A percentile compares a stretch with the other conserved stretches of the same genome.
Evolutionary conservation across 1,139 yeast species (phyloP).

Genomic region (Candida gigantensis): DNA sequence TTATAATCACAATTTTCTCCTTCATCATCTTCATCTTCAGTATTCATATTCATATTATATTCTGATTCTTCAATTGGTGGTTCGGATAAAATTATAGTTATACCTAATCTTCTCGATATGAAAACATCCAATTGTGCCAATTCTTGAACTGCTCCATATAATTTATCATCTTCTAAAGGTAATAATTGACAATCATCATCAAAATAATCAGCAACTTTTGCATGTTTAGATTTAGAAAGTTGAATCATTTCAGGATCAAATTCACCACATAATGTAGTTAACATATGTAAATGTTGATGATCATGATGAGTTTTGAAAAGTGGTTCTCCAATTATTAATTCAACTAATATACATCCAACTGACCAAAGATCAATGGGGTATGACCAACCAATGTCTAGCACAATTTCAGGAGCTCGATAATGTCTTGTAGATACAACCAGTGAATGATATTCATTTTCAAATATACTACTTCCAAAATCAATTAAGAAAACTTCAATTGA

Average conservation of each 20-base stretch:
- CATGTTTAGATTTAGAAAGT: slow-evolving; percentile 35
- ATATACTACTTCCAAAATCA: slow-evolving; percentile 95
- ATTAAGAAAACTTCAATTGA: slow-evolving; percentile 86
- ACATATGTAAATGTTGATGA: slow-evolving; percentile 90
- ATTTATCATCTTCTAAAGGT: slow-evolving; percentile 28
- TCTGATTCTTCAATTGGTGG: slow-evolving; percentile 46
- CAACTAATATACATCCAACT: slow-evolving; percentile 89
- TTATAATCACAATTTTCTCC: neutral
- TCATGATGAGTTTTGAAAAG: slow-evolving; percentile 94
- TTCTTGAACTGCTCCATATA: slow-evolving; percentile 53
- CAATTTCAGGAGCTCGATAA: slow-evolving; percentile 96
- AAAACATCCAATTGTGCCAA: slow-evolving; percentile 54
- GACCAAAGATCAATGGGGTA: slow-evolving; percentile 97
- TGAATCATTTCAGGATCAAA: slow-evolving; percentile 43
- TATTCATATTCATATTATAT: slow-evolving; percentile 46
- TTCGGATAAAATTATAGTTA: slow-evolving; percentile 42
- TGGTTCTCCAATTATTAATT: slow-evolving; percentile 93
- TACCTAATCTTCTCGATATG: slow-evolving; percentile 38
- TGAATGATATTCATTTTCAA: slow-evolving; percentile 91
- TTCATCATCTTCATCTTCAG: slow-evolving; percentile 29
- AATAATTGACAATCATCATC: slow-evolving; percentile 31
- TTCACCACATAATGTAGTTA: slow-evolving; percentile 58
- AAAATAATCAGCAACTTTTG: slow-evolving; percentile 42
- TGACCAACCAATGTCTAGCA: slow-evolving; percentile 90
- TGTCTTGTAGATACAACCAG: slow-evolving; percentile 92